phyloP scores from a whole-genome alignment of 495 filamentous ascomycete genomes.

The Acidiella bohemica region DNA sequence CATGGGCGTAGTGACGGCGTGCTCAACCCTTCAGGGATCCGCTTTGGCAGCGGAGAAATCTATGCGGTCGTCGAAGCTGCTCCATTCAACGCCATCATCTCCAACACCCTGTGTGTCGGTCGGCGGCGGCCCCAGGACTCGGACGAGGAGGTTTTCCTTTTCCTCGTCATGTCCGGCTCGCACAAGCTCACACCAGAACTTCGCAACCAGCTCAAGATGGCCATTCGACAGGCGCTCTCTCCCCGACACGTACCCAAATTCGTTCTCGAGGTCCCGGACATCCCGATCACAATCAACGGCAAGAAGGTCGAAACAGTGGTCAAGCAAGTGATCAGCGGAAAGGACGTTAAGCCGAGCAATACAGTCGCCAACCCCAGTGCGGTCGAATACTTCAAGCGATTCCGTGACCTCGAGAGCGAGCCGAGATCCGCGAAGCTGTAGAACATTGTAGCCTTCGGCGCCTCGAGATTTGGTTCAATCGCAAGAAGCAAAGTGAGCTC shows the following conservation, averaged over 20 bases:
- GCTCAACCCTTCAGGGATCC: slow-evolving; percentile 62
- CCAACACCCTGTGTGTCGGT: slow-evolving; percentile 55
- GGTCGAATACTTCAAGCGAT: slow-evolving; percentile 15
- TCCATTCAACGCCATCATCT: slow-evolving; percentile 34
- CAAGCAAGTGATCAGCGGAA: slow-evolving; percentile 69
- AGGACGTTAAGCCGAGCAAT: slow-evolving; percentile 57
- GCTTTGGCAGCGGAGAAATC: slow-evolving; percentile 77
- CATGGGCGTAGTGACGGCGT: slow-evolving; percentile 70
- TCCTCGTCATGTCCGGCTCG: slow-evolving; percentile 54
- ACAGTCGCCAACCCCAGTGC: slow-evolving; percentile 52
- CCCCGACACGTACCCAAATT: slow-evolving; percentile 64
- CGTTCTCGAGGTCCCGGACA: slow-evolving; percentile 64
- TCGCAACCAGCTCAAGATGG: slow-evolving; percentile 43
- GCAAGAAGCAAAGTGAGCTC: no score
- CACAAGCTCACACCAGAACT: slow-evolving; percentile 40
- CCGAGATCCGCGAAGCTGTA: slow-evolving; percentile 15
- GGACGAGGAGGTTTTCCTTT: slow-evolving; percentile 66
- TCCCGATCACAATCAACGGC: slow-evolving; percentile 68
- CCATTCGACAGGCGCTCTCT: slow-evolving; percentile 49
- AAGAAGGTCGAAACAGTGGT: slow-evolving; percentile 80
- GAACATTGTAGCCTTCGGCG: no score
- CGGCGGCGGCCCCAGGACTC: slow-evolving; percentile 52
- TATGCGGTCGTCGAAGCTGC: slow-evolving; percentile 56
- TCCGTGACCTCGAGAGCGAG: slow-evolving; percentile 18
- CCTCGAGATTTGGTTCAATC: no score